Percentiles rank a stretch among this genome's conserved stretches.
These are phyloP conservation scores for Albizia julibrissin DNA, from an alignment of 306 rosid genomes.

Conservation along the genomic window DNA sequence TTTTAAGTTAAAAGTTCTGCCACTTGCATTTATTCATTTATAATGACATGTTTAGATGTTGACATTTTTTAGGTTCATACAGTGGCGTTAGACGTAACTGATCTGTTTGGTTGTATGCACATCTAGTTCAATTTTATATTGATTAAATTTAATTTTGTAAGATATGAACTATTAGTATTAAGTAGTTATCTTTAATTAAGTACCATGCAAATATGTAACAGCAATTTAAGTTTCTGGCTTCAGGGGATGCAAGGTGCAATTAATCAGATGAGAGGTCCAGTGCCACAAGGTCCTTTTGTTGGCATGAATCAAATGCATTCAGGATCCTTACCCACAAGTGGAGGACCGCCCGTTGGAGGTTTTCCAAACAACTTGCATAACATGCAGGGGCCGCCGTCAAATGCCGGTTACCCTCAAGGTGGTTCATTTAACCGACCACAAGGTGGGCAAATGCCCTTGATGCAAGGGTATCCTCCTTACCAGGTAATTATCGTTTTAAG, in stretches of 20 bases:
- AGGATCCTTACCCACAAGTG: slow-evolving; percentile 69
- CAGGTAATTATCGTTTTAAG: slow-evolving; percentile 55
- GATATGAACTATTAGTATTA: not conserved
- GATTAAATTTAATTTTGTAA: slow-evolving; percentile 13
- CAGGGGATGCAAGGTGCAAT: slow-evolving; percentile 93
- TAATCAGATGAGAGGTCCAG: slow-evolving; percentile 82
- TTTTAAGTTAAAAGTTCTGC: not conserved
- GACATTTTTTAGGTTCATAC: not conserved
- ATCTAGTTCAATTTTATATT: slow-evolving; percentile 9
- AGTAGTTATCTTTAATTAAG: slow-evolving; percentile 9
- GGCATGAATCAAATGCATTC: slow-evolving; percentile 97
- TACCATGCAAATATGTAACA: slow-evolving; percentile 22
- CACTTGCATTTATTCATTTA: not conserved
- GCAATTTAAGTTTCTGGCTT: slow-evolving; percentile 18
- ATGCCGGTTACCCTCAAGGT: slow-evolving; percentile 70
- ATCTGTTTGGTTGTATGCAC: slow-evolving; percentile 18
- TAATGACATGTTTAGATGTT: not conserved
- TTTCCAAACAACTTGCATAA: slow-evolving; percentile 70
- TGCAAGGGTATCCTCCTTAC: slow-evolving; percentile 92
- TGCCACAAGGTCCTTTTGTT: slow-evolving; percentile 81
- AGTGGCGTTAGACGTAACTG: not conserved
- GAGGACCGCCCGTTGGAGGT: slow-evolving; percentile 71
- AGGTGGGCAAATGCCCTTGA: slow-evolving; percentile 90
- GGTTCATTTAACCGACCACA: slow-evolving; percentile 78
- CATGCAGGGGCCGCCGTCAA: slow-evolving; percentile 87